A percentile compares a stretch with the other conserved stretches of the same genome.
These are phyloP conservation scores for Beauveria rudraprayagi DNA, from an alignment of 2,329 filamentous ascomycete genomes.

Conservation along the genomic window DNA sequence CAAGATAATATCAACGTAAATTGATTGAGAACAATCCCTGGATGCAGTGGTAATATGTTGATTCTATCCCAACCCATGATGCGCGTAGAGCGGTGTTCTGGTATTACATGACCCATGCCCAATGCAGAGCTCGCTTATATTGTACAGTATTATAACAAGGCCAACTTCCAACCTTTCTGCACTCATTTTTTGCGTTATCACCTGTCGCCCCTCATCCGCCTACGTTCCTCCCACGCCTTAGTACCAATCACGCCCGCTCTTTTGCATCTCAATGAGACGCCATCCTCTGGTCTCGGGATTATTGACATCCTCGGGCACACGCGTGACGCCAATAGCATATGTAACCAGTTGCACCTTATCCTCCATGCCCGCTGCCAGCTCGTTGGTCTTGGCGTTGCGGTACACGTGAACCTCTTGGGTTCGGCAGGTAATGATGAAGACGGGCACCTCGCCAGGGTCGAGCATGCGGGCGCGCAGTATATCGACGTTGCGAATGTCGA, in stretches of 20 bases:
- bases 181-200: neutral
- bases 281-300: slow-evolving; percentile 95
- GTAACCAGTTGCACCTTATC: slow-evolving; percentile 98
- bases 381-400: slow-evolving; percentile 77
- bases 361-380: slow-evolving; percentile 95
- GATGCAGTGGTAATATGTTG: neutral
- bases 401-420: slow-evolving; percentile 98
- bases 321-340: slow-evolving; percentile 92
- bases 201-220: neutral
- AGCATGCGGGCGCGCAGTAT: slow-evolving; percentile 73
- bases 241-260: slow-evolving; percentile 85
- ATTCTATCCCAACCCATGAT: slow-evolving; percentile 9
- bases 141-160: slow-evolving; percentile 9
- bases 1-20: neutral
- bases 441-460: slow-evolving; percentile 80
- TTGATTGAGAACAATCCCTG: neutral
- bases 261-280: slow-evolving; percentile 97
- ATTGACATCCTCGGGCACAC: slow-evolving; percentile 89
- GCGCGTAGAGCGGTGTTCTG: slow-evolving; percentile 9
- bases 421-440: slow-evolving; percentile 93
- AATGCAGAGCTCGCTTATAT: slow-evolving; percentile 5
- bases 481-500: slow-evolving; percentile 93
- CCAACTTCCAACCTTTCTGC: neutral
- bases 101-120: slow-evolving; percentile 6
- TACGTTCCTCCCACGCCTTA: slow-evolving; percentile 21